Evolutionary conservation across 2,329 filamentous ascomycete species (phyloP).

Genomic region (Sporothrix pseudoabietina): DNA sequence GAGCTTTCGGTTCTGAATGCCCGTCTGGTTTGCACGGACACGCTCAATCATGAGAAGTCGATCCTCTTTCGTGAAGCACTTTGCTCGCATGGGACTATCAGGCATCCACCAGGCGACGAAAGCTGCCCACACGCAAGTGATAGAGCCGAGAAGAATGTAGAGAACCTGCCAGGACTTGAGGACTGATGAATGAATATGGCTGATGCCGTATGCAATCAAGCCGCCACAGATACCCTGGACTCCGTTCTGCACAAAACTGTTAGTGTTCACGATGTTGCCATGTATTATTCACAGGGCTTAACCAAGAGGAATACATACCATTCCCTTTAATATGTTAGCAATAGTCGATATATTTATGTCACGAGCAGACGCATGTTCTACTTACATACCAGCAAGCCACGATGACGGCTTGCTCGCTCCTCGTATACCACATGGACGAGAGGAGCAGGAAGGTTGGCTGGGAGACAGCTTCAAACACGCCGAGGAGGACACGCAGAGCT

Average conservation of each 20-base stretch:
- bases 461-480: constrained; percentile 70
- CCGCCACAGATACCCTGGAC: constrained; percentile 72
- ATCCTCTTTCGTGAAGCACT: constrained; percentile 67
- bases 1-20: constrained; percentile 58
- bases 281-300: too few species aligned
- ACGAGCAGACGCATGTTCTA: not conserved
- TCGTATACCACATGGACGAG: constrained; percentile 70
- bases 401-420: constrained; percentile 65
- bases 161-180: constrained; percentile 69
- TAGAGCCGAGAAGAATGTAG: constrained; percentile 64
- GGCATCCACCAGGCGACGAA: constrained; percentile 67
- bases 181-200: constrained; percentile 53
- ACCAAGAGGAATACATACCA: not conserved
- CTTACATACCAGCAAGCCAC: constrained; percentile 77
- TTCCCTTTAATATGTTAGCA: not conserved
- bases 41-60: constrained; percentile 65
- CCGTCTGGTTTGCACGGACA: constrained; percentile 62
- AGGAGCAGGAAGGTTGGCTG: constrained; percentile 69
- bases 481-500: constrained; percentile 65
- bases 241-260: constrained; percentile 55
- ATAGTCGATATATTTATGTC: not conserved
- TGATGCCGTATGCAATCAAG: constrained; percentile 66
- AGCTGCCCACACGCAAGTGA: constrained; percentile 64
- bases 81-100: constrained; percentile 70
- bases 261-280: not conserved